These are phyloP conservation scores for Hirschfeldia incana DNA, from an alignment of 345 rosid genomes.

Conservation along the genomic window DNA sequence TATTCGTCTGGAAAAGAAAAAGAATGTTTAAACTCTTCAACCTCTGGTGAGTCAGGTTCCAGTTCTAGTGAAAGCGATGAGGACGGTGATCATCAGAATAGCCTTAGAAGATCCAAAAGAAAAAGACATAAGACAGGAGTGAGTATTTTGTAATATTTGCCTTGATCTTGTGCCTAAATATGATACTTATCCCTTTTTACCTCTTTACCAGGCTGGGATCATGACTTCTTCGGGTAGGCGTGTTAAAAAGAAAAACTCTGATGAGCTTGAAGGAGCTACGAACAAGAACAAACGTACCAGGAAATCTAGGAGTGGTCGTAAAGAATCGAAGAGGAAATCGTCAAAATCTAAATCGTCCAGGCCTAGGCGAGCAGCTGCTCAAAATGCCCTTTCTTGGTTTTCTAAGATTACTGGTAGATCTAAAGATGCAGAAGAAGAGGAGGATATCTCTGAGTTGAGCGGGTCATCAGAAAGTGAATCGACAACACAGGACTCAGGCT, in stretches of 20 bases:
- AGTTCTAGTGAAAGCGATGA: constrained; percentile 62
- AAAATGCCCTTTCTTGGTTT: constrained; percentile 83
- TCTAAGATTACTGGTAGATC: constrained; percentile 81
- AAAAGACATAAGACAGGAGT: constrained; percentile 71
- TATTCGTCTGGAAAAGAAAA: constrained; percentile 68
- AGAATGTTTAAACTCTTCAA: constrained; percentile 62
- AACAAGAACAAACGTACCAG: constrained; percentile 45
- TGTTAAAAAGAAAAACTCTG: constrained; percentile 81
- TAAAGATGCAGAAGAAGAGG: constrained; percentile 76
- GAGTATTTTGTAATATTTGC: constrained; percentile 34
- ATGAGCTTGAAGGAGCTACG: constrained; percentile 61
- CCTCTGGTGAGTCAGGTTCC: constrained; percentile 63
- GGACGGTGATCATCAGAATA: constrained; percentile 59
- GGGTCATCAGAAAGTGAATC: constrained; percentile 76
- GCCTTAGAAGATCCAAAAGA: constrained; percentile 69
- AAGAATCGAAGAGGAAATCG: constrained; percentile 55
- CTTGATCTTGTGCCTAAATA: constrained; percentile 16
- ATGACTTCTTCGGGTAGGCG: constrained; percentile 95
- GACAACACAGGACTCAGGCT: constrained; percentile 52
- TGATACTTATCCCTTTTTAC: constrained; percentile 19
- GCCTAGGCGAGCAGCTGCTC: constrained; percentile 96
- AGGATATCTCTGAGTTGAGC: constrained; percentile 58
- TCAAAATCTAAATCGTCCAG: constrained; percentile 70
- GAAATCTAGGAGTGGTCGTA: constrained; percentile 60
- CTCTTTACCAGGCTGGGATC: constrained; percentile 59